These are phyloP conservation scores for Penicillium aurantiogriseum DNA, from an alignment of 2,329 filamentous ascomycete genomes.

Conservation along the genomic window DNA sequence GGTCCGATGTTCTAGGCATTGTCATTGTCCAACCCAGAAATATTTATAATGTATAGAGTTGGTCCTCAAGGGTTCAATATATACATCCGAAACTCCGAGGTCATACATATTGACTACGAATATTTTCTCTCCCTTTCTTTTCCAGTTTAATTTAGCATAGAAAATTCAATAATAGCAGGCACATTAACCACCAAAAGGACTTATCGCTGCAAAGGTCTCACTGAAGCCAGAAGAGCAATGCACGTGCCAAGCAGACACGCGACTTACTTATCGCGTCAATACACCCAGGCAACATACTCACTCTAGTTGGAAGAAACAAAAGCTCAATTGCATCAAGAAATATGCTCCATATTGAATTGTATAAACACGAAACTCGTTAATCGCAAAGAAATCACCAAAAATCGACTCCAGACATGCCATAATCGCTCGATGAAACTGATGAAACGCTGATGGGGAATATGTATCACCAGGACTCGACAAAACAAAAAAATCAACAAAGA, in stretches of 20 bases:
- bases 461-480: constrained; percentile 22
- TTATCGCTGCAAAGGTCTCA: not conserved
- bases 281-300: not conserved
- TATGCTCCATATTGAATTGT: not conserved
- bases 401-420: constrained; percentile 24
- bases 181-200: not conserved
- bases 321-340: not conserved
- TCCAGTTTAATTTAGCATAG: too few species aligned
- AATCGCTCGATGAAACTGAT: constrained; percentile 16
- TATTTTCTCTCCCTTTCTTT: not conserved
- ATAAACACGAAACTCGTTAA: not conserved
- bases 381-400: not conserved
- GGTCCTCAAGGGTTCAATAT: not conserved
- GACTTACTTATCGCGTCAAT: not conserved
- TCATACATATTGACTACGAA: too few species aligned
- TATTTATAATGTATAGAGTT: not conserved
- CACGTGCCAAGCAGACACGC: not conserved
- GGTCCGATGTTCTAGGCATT: rapidly evolving
- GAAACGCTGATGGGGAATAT: constrained; percentile 20
- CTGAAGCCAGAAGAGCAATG: not conserved
- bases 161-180: rapidly evolving
- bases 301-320: not conserved
- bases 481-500: not conserved
- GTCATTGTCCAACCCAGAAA: not conserved
- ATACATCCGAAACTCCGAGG: not conserved